phyloP scores from a whole-genome alignment of 2,329 filamentous ascomycete species.

The Teratosphaeria zuluensis region DNA sequence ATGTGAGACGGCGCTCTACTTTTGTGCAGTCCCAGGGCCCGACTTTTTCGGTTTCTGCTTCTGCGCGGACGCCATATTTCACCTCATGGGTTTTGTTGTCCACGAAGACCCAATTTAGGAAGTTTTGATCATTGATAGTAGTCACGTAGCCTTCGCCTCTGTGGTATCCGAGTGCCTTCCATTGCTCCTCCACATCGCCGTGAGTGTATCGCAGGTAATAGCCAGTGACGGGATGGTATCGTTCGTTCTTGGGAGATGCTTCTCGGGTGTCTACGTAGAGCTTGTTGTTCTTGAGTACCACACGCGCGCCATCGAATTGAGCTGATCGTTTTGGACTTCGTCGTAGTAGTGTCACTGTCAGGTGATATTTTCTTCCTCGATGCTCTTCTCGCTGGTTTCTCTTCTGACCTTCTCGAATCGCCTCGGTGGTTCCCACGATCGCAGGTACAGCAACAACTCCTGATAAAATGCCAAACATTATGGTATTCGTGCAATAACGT shows the following conservation, averaged over 20 bases:
- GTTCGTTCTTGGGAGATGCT: conserved; percentile 9
- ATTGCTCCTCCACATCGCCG: conserved; percentile 27
- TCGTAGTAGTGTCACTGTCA: conserved; percentile 19
- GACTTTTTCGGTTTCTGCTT: conserved; percentile 59
- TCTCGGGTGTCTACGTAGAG: conserved; percentile 24
- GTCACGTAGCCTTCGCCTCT: conserved; percentile 36
- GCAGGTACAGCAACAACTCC: conserved; percentile 25
- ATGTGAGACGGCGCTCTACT: conserved; percentile 47
- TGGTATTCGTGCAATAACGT: conserved; percentile 2
- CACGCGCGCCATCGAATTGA: conserved; percentile 19
- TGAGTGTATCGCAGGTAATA: conserved; percentile 42
- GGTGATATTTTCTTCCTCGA: conserved; percentile 22
- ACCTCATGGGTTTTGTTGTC: conserved; percentile 51
- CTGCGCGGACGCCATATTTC: conserved; percentile 47
- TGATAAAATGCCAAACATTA: conserved; percentile 24
- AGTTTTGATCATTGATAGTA: conserved; percentile 46
- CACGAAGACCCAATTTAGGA: conserved; percentile 59
- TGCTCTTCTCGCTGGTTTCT: conserved; percentile 24
- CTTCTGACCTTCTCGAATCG: conserved; percentile 22
- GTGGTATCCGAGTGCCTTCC: conserved; percentile 23
- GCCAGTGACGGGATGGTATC: conserved; percentile 26
- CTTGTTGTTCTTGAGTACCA: conserved; percentile 32
- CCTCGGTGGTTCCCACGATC: conserved; percentile 28
- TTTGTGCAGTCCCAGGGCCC: conserved; percentile 76
- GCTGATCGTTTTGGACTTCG: conserved; percentile 14